Conservation (phyloP, 176 grass and related monocot genomes). For the Oryza meridionalis region DNA sequence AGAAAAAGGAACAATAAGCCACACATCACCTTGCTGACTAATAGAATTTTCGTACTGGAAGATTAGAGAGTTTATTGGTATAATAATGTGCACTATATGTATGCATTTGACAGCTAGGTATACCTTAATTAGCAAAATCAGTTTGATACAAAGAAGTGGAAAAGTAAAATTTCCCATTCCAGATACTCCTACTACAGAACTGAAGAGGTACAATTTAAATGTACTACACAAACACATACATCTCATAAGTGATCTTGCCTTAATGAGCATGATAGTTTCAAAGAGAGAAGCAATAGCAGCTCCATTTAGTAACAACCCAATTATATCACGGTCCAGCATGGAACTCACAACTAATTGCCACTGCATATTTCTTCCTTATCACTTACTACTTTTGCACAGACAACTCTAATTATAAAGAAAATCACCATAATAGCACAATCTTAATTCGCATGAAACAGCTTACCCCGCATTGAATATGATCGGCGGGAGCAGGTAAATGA, state of each 20-base stretch:
- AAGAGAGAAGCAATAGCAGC: background rate
- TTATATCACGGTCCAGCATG: background rate
- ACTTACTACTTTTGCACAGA: background rate
- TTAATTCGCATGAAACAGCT: background rate
- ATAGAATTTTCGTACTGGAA: background rate
- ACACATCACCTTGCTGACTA: background rate
- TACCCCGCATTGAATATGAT: slow-evolving; percentile 92
- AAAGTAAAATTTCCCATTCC: background rate
- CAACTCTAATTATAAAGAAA: background rate
- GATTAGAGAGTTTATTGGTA: background rate
- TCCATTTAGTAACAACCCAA: background rate
- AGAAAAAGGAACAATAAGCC: background rate
- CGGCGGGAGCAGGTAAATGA: slow-evolving; percentile 82
- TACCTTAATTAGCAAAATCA: background rate
- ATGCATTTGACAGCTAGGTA: background rate
- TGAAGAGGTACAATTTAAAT: background rate
- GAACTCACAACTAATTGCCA: background rate
- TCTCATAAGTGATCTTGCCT: background rate
- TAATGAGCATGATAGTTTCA: background rate
- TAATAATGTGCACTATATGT: background rate
- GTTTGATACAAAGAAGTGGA: background rate
- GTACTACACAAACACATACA: background rate
- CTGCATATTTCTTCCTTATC: background rate
- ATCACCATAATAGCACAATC: background rate
- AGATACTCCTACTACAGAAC: background rate